These are phyloP conservation scores for Chaetomium fimeti DNA, from an alignment of 495 filamentous ascomycete species.

Conservation along the genomic window DNA sequence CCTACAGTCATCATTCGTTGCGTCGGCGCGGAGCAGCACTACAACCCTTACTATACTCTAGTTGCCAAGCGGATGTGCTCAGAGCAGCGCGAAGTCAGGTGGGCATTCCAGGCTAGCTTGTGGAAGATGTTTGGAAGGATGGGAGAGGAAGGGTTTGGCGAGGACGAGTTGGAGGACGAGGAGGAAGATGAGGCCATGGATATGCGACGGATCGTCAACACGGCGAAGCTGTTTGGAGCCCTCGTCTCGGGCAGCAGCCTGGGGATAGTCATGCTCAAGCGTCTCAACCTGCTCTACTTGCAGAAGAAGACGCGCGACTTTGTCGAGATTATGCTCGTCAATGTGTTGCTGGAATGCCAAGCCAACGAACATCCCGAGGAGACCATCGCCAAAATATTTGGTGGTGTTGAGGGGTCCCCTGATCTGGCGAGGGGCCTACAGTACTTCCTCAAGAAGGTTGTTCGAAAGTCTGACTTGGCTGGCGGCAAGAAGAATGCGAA, in stretches of 20 bases:
- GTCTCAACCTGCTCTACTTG: conserved; percentile 73
- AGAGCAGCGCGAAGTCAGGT: conserved; percentile 67
- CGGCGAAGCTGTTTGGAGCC: conserved; percentile 80
- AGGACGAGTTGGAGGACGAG: conserved; percentile 47
- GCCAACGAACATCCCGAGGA: conserved; percentile 33
- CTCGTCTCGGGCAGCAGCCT: conserved; percentile 68
- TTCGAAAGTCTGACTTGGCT: conserved; percentile 71
- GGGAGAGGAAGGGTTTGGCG: conserved; percentile 67
- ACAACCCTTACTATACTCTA: conserved; percentile 92
- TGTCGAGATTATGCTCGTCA: conserved; percentile 75
- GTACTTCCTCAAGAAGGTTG: conserved; percentile 74
- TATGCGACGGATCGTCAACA: conserved; percentile 75
- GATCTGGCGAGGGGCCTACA: conserved; percentile 68
- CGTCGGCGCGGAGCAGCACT: conserved; percentile 72
- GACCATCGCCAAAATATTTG: conserved; percentile 65
- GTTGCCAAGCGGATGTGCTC: conserved; percentile 73
- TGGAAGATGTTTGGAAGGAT: conserved; percentile 87
- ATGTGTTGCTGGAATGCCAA: conserved; percentile 60
- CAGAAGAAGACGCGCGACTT: conserved; percentile 74
- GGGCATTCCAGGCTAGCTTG: conserved; percentile 79
- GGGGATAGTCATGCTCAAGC: conserved; percentile 64
- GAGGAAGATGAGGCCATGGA: conserved; percentile 50
- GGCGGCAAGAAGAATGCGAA: conserved; percentile 59
- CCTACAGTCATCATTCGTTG: conserved; percentile 87
- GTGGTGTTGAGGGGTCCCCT: conserved; percentile 56